These are phyloP conservation scores for Musa itinerans DNA, from an alignment of 176 grass and related monocot species.

Conservation along the genomic window DNA sequence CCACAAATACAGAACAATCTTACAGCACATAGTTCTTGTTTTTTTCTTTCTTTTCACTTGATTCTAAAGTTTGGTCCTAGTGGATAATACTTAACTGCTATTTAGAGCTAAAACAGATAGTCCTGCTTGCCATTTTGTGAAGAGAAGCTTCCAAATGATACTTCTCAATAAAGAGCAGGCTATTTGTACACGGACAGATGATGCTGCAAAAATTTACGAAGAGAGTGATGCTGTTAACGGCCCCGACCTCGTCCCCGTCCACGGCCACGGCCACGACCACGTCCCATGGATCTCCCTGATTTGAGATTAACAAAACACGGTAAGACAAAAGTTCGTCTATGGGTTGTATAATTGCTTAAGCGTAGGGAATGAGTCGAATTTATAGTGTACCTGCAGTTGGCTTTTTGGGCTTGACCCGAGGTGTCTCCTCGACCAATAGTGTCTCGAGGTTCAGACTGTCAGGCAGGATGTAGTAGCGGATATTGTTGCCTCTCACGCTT, in stretches of 20 bases:
- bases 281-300: background rate
- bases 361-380: background rate
- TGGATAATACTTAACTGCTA: too few species aligned
- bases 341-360: background rate
- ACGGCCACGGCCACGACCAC: background rate
- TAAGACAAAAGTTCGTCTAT: background rate
- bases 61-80: too few species aligned
- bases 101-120: too few species aligned
- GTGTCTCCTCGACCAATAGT: slow-evolving; percentile 1
- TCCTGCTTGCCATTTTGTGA: too few species aligned
- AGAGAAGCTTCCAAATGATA: too few species aligned
- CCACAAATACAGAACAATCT: too few species aligned
- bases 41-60: too few species aligned
- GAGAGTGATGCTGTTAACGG: background rate
- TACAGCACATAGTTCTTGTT: too few species aligned
- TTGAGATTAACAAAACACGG: background rate
- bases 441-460: slow-evolving; percentile 15
- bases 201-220: too few species aligned
- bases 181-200: too few species aligned
- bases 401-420: slow-evolving; percentile 12
- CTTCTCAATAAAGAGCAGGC: too few species aligned
- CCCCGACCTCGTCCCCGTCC: slow-evolving; percentile 1
- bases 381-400: slow-evolving; percentile 4
- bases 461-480: slow-evolving; percentile 9
- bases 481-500: slow-evolving; percentile 9